Conservation (phyloP, 2,329 filamentous ascomycete genomes). For the Chrysosporium queenslandicum region DNA sequence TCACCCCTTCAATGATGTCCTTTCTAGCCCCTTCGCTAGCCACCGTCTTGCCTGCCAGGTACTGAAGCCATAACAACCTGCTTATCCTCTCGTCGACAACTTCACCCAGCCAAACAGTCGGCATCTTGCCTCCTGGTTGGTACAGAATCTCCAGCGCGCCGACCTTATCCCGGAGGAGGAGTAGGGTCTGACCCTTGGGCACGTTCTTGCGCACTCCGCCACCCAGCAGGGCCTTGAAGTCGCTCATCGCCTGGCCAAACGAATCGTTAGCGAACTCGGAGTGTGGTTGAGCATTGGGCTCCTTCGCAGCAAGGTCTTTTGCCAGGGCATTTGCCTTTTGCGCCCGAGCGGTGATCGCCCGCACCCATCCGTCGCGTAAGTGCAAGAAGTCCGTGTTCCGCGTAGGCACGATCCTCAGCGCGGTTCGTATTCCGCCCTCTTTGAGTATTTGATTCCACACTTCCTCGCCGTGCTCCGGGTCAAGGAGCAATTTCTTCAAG, state of each 20-base stretch:
- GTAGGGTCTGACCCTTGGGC: slow-evolving; percentile 66
- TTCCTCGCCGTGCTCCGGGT: slow-evolving; percentile 57
- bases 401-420: slow-evolving; percentile 78
- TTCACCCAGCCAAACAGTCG: slow-evolving; percentile 53
- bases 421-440: slow-evolving; percentile 59
- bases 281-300: slow-evolving; percentile 37
- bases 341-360: slow-evolving; percentile 67
- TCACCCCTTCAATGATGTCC: slow-evolving; percentile 76
- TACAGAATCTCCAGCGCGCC: slow-evolving; percentile 62
- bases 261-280: slow-evolving; percentile 56
- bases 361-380: slow-evolving; percentile 80
- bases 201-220: slow-evolving; percentile 57
- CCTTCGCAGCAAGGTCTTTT: slow-evolving; percentile 30
- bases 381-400: slow-evolving; percentile 91
- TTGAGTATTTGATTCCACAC: slow-evolving; percentile 65
- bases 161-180: slow-evolving; percentile 56
- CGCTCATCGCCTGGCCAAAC: slow-evolving; percentile 63
- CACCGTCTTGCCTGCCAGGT: slow-evolving; percentile 75
- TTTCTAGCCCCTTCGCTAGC: slow-evolving; percentile 71
- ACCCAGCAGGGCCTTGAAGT: slow-evolving; percentile 75
- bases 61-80: slow-evolving; percentile 77
- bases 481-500: slow-evolving; percentile 58
- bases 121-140: slow-evolving; percentile 40
- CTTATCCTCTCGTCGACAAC: slow-evolving; percentile 72
- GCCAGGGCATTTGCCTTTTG: slow-evolving; percentile 45